Conservation (phyloP, 1,284 basidiomycete species). For the Tylopilus sp. region DNA sequence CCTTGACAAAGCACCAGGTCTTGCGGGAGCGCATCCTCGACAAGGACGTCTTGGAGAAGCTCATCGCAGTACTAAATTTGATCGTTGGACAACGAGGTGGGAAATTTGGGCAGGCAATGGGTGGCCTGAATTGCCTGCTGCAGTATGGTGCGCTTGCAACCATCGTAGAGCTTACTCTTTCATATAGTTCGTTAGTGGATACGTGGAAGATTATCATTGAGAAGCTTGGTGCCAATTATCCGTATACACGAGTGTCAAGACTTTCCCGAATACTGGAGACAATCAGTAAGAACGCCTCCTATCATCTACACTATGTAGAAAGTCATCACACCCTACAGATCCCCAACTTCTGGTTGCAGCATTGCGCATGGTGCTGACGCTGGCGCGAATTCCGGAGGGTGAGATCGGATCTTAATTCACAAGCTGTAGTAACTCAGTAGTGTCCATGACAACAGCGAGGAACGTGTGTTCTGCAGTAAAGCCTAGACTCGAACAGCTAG, state of each 20-base stretch:
- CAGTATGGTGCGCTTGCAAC: conserved; percentile 26
- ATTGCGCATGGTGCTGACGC: conserved; percentile 30
- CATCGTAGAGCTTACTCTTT: background rate
- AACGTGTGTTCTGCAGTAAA: conserved; percentile 16
- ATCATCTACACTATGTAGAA: background rate
- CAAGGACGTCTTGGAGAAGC: conserved; percentile 23
- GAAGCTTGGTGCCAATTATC: conserved; percentile 15
- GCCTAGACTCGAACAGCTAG: conserved; percentile 24
- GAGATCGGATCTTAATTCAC: background rate
- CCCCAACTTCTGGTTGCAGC: conserved; percentile 19
- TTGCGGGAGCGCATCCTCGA: conserved; percentile 27
- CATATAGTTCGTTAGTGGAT: conserved; percentile 19
- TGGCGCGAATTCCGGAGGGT: conserved; percentile 25
- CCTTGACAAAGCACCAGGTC: conserved; percentile 25
- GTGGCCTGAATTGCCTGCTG: conserved; percentile 30
- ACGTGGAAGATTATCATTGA: conserved; percentile 13
- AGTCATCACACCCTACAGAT: conserved; percentile 16
- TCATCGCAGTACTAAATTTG: conserved; percentile 28
- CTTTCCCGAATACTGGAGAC: conserved; percentile 27
- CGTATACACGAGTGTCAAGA: background rate
- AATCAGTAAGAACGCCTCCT: conserved; percentile 12
- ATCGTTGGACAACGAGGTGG: conserved; percentile 2
- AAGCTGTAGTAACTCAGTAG: background rate
- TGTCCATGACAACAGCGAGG: conserved; percentile 7
- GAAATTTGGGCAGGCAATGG: conserved; percentile 35